These are phyloP conservation scores for Hemisphaericaspora subhashii DNA, from an alignment of 1,139 yeast genomes.

Conservation along the genomic window DNA sequence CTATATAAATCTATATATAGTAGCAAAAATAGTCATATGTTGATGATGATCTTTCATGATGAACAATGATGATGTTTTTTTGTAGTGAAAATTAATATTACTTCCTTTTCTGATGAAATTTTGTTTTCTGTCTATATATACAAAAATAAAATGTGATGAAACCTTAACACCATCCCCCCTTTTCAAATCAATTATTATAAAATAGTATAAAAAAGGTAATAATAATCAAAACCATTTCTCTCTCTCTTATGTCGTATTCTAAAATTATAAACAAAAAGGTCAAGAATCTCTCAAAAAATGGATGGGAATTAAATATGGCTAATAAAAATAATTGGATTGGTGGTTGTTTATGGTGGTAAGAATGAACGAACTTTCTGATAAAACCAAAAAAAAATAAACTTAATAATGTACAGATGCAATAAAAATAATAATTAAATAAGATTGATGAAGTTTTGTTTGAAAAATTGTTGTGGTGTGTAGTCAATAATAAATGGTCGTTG, in stretches of 20 bases:
- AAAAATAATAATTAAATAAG: constrained; percentile 1
- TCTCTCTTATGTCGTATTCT: not conserved
- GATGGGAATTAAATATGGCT: constrained; percentile 1
- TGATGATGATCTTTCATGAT: too few species aligned
- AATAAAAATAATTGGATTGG: too few species aligned
- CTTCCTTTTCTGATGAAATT: constrained; percentile 1
- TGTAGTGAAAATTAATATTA: not conserved
- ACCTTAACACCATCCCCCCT: not conserved
- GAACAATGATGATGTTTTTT: constrained; percentile 1
- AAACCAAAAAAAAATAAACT: not conserved
- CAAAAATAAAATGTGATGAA: not conserved
- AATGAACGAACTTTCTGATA: not conserved
- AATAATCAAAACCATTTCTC: not conserved
- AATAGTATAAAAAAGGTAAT: not conserved
- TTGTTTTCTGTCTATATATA: constrained; percentile 2
- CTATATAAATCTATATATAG: constrained; percentile 6
- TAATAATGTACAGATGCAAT: constrained; percentile 8
- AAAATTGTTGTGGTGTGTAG: not conserved
- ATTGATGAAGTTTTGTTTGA: not conserved
- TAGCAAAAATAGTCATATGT: not conserved
- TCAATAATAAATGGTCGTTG: not conserved
- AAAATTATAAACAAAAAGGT: not conserved
- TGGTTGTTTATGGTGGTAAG: not conserved
- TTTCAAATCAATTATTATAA: too few species aligned
- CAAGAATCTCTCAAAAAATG: not conserved